Conservation (phyloP, 768 basidiomycete genomes). For the Kwoniella bestiolae region DNA sequence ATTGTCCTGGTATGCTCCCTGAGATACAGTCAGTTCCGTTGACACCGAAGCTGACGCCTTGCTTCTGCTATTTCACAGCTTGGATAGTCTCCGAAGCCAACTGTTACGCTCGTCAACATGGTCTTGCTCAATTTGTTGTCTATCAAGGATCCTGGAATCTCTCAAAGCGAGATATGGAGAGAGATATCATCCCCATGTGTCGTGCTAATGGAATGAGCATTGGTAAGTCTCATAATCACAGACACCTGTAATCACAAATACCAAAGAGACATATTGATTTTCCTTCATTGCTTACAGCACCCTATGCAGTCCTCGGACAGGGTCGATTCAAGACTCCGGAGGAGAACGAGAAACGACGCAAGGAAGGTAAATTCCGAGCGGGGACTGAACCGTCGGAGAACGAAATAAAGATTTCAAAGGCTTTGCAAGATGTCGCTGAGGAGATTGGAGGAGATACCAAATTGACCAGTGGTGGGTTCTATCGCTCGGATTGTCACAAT, state of each 20-base stretch:
- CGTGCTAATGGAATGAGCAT: constrained; percentile 19
- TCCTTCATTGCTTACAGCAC: constrained; percentile 41
- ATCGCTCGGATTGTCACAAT: too few species aligned
- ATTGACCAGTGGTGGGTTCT: constrained; percentile 16
- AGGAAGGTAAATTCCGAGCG: constrained; percentile 15
- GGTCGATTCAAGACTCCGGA: constrained; percentile 54
- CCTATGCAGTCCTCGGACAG: constrained; percentile 60
- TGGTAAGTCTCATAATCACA: constrained; percentile 7
- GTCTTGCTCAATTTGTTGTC: constrained; percentile 63
- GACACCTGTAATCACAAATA: too few species aligned
- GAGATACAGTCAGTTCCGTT: background rate
- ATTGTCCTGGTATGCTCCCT: constrained; percentile 30
- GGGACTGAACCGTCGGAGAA: constrained; percentile 10
- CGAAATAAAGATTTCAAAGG: constrained; percentile 28
- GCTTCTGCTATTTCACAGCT: background rate
- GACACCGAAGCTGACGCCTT: background rate
- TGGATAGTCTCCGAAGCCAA: constrained; percentile 55
- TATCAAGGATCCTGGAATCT: constrained; percentile 57
- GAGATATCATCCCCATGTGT: constrained; percentile 63
- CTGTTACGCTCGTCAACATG: constrained; percentile 63
- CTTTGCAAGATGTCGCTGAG: constrained; percentile 42
- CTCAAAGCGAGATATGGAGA: constrained; percentile 61
- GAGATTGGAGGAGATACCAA: constrained; percentile 39
- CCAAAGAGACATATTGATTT: background rate
- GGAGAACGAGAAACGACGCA: constrained; percentile 28